Percentiles rank a stretch among this genome's conserved stretches.
These are phyloP conservation scores for Pseudopyricularia javanii DNA, from an alignment of 2,329 filamentous ascomycete genomes.

Conservation along the genomic window DNA sequence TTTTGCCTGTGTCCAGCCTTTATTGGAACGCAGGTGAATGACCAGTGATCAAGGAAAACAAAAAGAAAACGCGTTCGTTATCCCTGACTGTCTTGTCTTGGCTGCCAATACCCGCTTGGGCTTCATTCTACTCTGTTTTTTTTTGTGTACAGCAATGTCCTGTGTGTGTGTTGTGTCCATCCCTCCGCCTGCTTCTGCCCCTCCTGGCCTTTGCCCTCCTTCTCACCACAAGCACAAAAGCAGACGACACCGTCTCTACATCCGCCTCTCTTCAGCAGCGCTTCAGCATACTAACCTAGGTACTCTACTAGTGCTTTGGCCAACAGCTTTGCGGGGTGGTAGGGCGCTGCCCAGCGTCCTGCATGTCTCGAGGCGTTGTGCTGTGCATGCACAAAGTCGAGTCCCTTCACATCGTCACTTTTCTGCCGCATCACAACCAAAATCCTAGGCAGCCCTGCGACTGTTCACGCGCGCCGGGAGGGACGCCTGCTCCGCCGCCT, in stretches of 20 bases:
- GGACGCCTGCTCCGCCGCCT: neutral
- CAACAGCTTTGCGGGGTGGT: neutral
- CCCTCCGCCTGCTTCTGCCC: neutral
- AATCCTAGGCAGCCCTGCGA: neutral
- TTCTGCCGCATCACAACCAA: neutral
- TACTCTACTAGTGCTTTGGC: too few relatives aligned
- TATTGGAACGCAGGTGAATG: neutral
- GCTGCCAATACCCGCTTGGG: neutral
- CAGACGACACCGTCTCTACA: neutral
- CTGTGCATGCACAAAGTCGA: too few relatives aligned
- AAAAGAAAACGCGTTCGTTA: neutral
- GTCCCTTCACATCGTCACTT: neutral
- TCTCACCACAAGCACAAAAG: neutral
- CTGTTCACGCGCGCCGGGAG: neutral
- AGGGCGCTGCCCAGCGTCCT: neutral
- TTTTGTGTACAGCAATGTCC: too few relatives aligned
- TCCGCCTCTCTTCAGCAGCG: neutral
- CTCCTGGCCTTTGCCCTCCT: neutral
- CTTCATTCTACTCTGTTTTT: neutral
- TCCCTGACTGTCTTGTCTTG: neutral
- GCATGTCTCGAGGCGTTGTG: neutral
- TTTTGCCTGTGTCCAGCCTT: neutral
- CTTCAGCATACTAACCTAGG: too few relatives aligned
- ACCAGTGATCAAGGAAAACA: neutral
- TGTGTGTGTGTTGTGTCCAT: too few relatives aligned